Base-by-base conservation (phyloP, 2,329 filamentous ascomycete genomes). In the Paraphaeosphaeria minitans region DNA sequence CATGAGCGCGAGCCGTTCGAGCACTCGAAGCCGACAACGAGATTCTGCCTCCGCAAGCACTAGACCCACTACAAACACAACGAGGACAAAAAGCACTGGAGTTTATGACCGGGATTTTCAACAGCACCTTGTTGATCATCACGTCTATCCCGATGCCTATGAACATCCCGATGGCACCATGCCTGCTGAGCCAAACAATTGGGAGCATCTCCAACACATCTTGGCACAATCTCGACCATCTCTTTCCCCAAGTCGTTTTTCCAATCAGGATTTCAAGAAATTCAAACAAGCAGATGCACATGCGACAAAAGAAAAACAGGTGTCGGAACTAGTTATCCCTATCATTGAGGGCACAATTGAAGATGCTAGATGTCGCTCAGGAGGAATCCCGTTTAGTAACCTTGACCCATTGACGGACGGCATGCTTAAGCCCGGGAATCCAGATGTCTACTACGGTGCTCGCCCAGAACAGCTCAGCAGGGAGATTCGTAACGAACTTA, bases 301-400 rank as follows among this genome's bases (percentile, higher is more conserved):
- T 35, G 73, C 72, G 14, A 66, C 66, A 8, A 74, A 77, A 48
- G 75, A 81, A 66, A 69, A 72, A 37, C 71, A 75, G 37, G 70
- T 79, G 6, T 65, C 67, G 52, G 62, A 61, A 22, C 56, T 66
- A 55, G 67, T 79, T 1, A 59, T 81, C 72, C 77, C 16, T 62
- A 70, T 13, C 10, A 74, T 79, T 48, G 69, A 62, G 16, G 56
- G 53, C 53, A 63, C 42, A 45, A 59, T 59, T 16, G 21, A 33
- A 41, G 58, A 59, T 61, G 33, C 63, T 59, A 67, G 62, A 65
- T 65, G 67, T 57, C 35, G 63, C 66, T 35, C 65, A 72, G 37
- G 60, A 66, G 53, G 60, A 63, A 50, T 68, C 51, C 63, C 55
- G 1, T 68, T 67, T 45, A 65, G 51, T n/a, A 66, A 67, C 33